Evolutionary conservation across 2,329 filamentous ascomycete genomes (phyloP).

Genomic region (Ophiostoma sp.): DNA sequence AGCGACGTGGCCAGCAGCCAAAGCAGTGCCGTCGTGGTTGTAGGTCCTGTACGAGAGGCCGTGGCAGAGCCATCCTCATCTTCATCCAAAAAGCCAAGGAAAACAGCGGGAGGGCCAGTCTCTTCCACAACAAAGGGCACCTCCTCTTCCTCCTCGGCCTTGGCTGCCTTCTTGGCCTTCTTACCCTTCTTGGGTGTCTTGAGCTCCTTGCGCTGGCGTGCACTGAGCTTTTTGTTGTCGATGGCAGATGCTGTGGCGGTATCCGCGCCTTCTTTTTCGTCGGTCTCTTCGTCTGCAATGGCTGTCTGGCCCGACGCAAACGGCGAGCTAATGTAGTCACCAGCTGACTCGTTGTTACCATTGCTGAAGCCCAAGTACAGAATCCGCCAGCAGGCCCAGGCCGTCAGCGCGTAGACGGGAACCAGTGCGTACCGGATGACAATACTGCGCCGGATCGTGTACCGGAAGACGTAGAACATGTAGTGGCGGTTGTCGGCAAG

Average conservation of each 20-base stretch:
- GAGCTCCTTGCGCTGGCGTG: background rate
- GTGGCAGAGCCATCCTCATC: conserved; percentile 34
- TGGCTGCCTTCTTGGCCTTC: background rate
- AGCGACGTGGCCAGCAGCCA: conserved; percentile 69
- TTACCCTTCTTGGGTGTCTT: conserved; percentile 12
- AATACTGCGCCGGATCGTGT: conserved; percentile 68
- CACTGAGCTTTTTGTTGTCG: conserved; percentile 1
- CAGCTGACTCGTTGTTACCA: background rate
- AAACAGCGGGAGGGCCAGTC: background rate
- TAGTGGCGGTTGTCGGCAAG: conserved; percentile 96
- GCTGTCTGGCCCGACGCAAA: conserved; percentile 13
- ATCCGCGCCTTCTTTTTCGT: background rate
- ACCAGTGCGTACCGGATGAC: conserved; percentile 67
- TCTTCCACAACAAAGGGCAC: background rate
- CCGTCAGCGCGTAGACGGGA: conserved; percentile 68
- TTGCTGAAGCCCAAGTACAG: conserved; percentile 48
- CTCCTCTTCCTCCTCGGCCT: background rate
- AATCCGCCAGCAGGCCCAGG: conserved; percentile 66
- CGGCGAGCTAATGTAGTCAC: conserved; percentile 27
- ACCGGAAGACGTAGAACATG: conserved; percentile 92
- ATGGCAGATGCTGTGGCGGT: background rate
- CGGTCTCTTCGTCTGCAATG: background rate
- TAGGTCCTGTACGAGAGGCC: conserved; percentile 37
- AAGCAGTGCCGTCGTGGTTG: conserved; percentile 55
- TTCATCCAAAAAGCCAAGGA: conserved; percentile 30